Percentiles rank a stretch among this genome's conserved stretches.
Conservation (phyloP, 2,329 filamentous ascomycete genomes). For the Setomelanomma holmii region DNA sequence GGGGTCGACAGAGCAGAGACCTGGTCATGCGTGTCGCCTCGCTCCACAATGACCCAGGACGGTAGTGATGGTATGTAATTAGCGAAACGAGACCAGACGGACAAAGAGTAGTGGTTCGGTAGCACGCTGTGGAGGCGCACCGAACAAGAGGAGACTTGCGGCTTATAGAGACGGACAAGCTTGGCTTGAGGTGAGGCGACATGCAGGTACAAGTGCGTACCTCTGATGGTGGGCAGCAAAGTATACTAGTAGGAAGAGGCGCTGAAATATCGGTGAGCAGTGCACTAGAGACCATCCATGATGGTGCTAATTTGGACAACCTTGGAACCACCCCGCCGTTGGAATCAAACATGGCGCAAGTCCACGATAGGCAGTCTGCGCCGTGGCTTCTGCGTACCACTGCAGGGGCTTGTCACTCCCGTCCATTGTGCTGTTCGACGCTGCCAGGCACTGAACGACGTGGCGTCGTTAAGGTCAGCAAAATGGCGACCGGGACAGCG, state of each 20-base stretch:
- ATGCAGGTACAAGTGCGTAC: constrained; percentile 36
- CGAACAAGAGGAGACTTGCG: constrained; percentile 32
- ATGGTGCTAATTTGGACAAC: constrained; percentile 32
- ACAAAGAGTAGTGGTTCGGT: constrained; percentile 34
- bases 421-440: constrained; percentile 19
- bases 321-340: constrained; percentile 36
- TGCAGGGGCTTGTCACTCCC: constrained; percentile 29
- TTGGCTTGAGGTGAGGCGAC: constrained; percentile 31
- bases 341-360: constrained; percentile 21
- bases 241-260: constrained; percentile 26
- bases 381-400: constrained; percentile 32
- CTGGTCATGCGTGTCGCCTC: constrained; percentile 42
- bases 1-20: constrained; percentile 32
- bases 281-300: constrained; percentile 28
- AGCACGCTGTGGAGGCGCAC: constrained; percentile 31
- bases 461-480: constrained; percentile 34
- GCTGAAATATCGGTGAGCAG: constrained; percentile 43
- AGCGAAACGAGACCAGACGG: constrained; percentile 29
- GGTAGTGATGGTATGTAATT: constrained; percentile 38
- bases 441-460: constrained; percentile 18
- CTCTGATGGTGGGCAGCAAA: constrained; percentile 32
- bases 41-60: constrained; percentile 36
- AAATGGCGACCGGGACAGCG: constrained; percentile 19
- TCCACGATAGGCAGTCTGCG: constrained; percentile 36
- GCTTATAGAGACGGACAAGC: constrained; percentile 32